Evolutionary conservation across 2,329 filamentous ascomycete species (phyloP).

Genomic region (Blastomyces emzantsi): DNA sequence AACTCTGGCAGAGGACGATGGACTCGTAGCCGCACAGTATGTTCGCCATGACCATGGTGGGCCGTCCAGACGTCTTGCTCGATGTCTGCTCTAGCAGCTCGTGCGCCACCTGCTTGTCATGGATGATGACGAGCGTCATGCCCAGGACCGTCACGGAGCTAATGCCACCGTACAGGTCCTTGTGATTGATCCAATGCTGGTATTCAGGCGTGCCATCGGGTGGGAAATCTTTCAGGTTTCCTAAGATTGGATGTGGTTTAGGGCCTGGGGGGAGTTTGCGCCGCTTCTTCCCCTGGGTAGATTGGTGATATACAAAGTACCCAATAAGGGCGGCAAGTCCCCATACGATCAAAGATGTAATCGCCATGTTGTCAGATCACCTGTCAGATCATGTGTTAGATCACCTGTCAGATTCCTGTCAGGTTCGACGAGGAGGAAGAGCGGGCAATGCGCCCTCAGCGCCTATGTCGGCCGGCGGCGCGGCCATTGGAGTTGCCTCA

Average conservation of each 20-base stretch:
- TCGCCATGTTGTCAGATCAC: constrained; percentile 3
- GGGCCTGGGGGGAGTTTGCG: constrained; percentile 43
- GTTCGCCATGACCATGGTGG: constrained; percentile 21
- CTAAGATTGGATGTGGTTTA: constrained; percentile 40
- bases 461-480: no score
- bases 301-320: constrained; percentile 5
- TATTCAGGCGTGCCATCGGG: constrained; percentile 30
- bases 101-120: constrained; percentile 24
- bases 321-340: not conserved
- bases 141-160: constrained; percentile 33
- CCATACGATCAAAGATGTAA: constrained; percentile 4
- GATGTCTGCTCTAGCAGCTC: constrained; percentile 26
- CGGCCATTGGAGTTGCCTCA: no score
- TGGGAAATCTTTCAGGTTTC: constrained; percentile 45
- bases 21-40: constrained; percentile 23
- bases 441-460: no score
- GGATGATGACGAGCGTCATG: constrained; percentile 31
- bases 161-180: constrained; percentile 34
- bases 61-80: constrained; percentile 26
- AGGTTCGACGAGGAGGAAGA: no score
- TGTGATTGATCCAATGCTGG: constrained; percentile 39
- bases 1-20: constrained; percentile 18
- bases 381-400: no score
- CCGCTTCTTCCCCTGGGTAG: constrained; percentile 9
- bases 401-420: no score